phyloP scores from a whole-genome alignment of 176 grass and related monocot genomes.

The Panicum miliaceum region DNA sequence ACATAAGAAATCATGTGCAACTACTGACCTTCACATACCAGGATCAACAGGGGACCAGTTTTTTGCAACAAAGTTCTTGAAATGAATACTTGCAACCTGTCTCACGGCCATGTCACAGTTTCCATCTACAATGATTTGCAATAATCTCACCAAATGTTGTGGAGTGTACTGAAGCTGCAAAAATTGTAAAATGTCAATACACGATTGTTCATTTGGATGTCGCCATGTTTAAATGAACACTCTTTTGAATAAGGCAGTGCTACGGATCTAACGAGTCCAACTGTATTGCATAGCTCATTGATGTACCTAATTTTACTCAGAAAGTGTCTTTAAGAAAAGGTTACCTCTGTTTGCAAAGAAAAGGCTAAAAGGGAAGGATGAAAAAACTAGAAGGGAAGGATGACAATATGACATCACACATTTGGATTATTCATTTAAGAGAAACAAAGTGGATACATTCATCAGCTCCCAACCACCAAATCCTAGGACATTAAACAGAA shows the following conservation, averaged over 20 bases:
- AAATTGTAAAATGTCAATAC: conserved; percentile 35
- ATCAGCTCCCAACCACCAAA: not conserved
- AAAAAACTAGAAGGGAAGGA: not conserved
- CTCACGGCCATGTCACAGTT: conserved; percentile 81
- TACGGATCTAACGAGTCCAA: not conserved
- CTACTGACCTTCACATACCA: conserved; percentile 43
- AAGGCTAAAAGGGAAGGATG: not conserved
- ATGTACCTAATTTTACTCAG: not conserved
- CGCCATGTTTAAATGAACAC: not conserved
- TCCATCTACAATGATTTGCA: conserved; percentile 90
- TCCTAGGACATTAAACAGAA: not conserved
- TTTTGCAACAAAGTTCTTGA: conserved; percentile 89
- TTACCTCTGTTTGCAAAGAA: not conserved
- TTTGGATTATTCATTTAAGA: not conserved
- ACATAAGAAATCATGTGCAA: conserved; percentile 13
- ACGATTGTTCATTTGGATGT: not conserved
- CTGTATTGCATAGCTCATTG: not conserved
- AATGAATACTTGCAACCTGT: conserved; percentile 93
- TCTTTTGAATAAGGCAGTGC: not conserved
- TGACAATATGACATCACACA: not conserved
- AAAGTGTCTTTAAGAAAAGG: not conserved
- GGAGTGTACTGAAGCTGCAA: conserved; percentile 75
- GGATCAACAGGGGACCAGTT: conserved; percentile 76
- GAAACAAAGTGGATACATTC: not conserved
- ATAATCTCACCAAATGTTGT: conserved; percentile 78